phyloP scores from a whole-genome alignment of 2,329 filamentous ascomycete genomes.

The Dactylonectria macrodidyma region DNA sequence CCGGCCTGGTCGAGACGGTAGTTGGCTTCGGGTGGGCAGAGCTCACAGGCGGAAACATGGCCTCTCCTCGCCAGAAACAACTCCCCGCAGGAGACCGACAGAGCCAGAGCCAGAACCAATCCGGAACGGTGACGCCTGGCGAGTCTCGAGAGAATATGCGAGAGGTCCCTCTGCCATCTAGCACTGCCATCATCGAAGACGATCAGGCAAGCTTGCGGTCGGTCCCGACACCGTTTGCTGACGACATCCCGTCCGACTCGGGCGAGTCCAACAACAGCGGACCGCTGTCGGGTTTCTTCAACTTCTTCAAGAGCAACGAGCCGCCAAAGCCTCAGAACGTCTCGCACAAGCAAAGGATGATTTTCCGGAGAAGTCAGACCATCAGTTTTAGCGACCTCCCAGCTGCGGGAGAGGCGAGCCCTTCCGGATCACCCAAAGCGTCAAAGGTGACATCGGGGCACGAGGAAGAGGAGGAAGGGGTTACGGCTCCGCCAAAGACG shows the following conservation, averaged over 20 bases:
- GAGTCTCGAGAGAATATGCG: constrained; percentile 56
- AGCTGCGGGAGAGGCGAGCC: constrained; percentile 16
- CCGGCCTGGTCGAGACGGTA: constrained; percentile 91
- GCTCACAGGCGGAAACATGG: constrained; percentile 80
- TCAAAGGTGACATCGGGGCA: constrained; percentile 66
- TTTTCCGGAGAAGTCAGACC: constrained; percentile 85
- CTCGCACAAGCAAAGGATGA: constrained; percentile 76
- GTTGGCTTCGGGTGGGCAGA: constrained; percentile 97
- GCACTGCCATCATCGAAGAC: constrained; percentile 77
- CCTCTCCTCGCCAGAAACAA: constrained; percentile 60
- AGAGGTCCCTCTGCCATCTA: constrained; percentile 80
- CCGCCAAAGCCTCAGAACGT: constrained; percentile 63
- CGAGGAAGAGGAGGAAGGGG: constrained; percentile 61
- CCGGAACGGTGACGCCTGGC: constrained; percentile 54
- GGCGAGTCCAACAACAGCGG: constrained; percentile 55
- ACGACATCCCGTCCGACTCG: constrained; percentile 48
- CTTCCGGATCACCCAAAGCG: constrained; percentile 34
- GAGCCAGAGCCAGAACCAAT: constrained; percentile 44
- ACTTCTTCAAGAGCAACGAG: constrained; percentile 78
- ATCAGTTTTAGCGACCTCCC: constrained; percentile 54
- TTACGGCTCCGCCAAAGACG: constrained; percentile 86
- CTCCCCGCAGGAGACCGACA: constrained; percentile 54
- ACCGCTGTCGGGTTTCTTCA: constrained; percentile 76
- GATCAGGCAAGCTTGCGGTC: constrained; percentile 71
- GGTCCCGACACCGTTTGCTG: constrained; percentile 51